A percentile compares a stretch with the other conserved stretches of the same genome.
Evolutionary conservation across 148 eudicot genomes (phyloP).

Genomic region (Amaranthus palmeri): DNA sequence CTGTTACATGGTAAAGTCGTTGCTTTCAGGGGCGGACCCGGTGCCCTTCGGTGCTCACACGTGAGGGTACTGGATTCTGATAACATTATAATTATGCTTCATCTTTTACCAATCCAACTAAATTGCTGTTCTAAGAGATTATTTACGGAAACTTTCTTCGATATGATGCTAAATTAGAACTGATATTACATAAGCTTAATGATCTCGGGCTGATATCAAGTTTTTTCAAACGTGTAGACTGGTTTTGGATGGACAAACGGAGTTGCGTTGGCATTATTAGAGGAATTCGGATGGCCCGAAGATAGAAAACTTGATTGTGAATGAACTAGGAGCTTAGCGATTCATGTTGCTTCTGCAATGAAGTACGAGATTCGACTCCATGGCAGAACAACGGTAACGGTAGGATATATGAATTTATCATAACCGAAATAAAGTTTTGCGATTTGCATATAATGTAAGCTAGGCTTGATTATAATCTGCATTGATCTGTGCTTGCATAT

Average conservation of each 20-base stretch:
- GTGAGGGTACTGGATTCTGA: too few species aligned
- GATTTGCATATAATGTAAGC: background rate
- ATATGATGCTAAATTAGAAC: background rate
- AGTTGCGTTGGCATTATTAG: constrained; percentile 76
- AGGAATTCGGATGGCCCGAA: constrained; percentile 88
- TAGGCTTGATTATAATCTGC: background rate
- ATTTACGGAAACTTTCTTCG: background rate
- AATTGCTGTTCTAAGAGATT: background rate
- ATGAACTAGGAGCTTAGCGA: constrained; percentile 17
- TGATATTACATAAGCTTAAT: background rate
- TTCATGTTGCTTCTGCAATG: background rate
- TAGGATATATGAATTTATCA: background rate
- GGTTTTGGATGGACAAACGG: constrained; percentile 96
- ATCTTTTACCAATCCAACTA: background rate
- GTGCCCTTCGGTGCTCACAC: too few species aligned
- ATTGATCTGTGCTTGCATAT: background rate
- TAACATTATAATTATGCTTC: too few species aligned
- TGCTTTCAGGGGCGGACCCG: too few species aligned
- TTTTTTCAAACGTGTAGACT: constrained; percentile 40
- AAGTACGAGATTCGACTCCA: background rate
- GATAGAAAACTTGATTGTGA: constrained; percentile 47
- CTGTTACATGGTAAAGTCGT: background rate
- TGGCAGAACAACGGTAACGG: background rate
- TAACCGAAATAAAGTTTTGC: background rate
- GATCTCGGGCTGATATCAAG: background rate